Evolutionary conservation across 1,284 basidiomycete species (phyloP), one percentile per base, ranked within the genome.

Genomic region (Ganoderma multipileum): DNA sequence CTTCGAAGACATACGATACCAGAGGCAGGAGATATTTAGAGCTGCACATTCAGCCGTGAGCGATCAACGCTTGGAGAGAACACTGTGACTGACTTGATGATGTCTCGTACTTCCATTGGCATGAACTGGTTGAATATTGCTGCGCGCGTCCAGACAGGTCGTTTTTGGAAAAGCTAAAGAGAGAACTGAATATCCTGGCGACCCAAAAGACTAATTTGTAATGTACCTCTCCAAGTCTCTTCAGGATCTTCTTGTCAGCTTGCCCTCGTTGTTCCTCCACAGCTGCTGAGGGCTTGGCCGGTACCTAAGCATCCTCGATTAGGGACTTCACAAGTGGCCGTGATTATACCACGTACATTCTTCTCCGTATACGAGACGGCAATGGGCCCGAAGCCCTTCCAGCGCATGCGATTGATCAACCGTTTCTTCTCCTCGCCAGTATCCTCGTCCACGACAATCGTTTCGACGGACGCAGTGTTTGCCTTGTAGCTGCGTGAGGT

Each of bases 101-200:
- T 85, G 71, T 91, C 89, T 60, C 91, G 85, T 12, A 87, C 83
- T 73, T 96, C 94, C 0, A 83, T 79, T 0, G 87, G 82, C n/a
- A 84, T 83, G 67, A 98, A 89, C 73, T 96, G 95, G 72, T 95
- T 96, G 70, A 95, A 87, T 8, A 99, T 82, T 0, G 94, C 93
- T 64, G 88, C 84, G 16, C 96, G 87, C 1, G 94, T 93, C 97
- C 97, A 99, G 23, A 98, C 83, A 0, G 97, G 95, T 28, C 97
- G 86, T 69, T 92, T 82, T 55, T 84, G 80, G 71, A 94, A 92
- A 33, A 88, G 80, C 92, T 93, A 68, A 54, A 23, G 55, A 6
- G 16, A 1, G 5, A 33, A 30, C 38, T 62, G 5, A 63, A 28
- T n/a, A 23, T 18, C 18, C 4, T 16, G 9, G 20, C 23, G 30